Percentiles rank a stretch among this genome's conserved stretches.
Conservation (phyloP, 2,329 filamentous ascomycete genomes). For the Ophiostoma novo-ulmi region DNA sequence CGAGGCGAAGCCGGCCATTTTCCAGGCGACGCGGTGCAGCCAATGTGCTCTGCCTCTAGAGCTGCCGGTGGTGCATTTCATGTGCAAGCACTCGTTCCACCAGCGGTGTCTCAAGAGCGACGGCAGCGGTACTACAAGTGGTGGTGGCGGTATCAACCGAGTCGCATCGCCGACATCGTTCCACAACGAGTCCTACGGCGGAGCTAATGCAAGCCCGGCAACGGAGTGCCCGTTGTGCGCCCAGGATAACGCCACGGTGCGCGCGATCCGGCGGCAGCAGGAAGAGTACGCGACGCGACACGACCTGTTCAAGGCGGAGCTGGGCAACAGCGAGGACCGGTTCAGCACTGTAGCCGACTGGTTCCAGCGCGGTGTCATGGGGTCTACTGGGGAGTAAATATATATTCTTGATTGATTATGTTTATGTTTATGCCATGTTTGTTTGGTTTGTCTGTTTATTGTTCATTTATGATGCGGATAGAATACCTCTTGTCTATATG, state of each 20-base stretch:
- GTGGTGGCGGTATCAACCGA: conserved; percentile 41
- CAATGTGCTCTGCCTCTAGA: conserved; percentile 75
- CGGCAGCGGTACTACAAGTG: conserved; percentile 27
- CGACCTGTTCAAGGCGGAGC: conserved; percentile 78
- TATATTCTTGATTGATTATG: not conserved
- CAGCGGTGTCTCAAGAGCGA: conserved; percentile 68
- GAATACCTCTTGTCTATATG: conserved; percentile 13
- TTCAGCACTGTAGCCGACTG: conserved; percentile 92
- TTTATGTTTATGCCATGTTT: not conserved
- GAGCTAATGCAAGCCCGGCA: not conserved
- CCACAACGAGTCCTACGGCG: conserved; percentile 1
- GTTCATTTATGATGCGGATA: not conserved
- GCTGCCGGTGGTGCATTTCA: conserved; percentile 85
- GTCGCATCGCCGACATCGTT: not conserved
- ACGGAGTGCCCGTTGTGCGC: conserved; percentile 83
- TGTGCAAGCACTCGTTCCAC: conserved; percentile 97
- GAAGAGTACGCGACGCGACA: conserved; percentile 81
- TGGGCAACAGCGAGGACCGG: conserved; percentile 71
- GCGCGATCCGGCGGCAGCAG: conserved; percentile 79
- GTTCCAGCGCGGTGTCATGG: conserved; percentile 92
- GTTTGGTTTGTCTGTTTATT: not conserved
- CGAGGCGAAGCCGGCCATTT: conserved; percentile 73
- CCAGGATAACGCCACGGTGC: conserved; percentile 77
- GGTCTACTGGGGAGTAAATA: conserved; percentile 29
- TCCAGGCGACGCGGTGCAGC: conserved; percentile 83